Base-by-base conservation (phyloP, 352 stramenopile genomes). In the Globisporangium spiculum region DNA sequence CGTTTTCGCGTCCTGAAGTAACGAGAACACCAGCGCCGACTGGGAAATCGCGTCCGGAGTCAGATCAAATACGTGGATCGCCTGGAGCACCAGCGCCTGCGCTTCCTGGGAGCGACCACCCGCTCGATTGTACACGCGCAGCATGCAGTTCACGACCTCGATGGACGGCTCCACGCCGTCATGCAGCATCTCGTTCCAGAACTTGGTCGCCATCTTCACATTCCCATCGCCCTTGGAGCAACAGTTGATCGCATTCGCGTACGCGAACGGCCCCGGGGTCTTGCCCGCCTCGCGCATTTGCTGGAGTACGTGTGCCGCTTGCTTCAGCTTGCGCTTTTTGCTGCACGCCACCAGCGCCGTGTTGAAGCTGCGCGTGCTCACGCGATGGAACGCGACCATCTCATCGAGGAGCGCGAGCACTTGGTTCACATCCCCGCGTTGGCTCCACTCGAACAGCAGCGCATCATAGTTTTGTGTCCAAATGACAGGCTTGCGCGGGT, bases 311-410 rank as follows among this genome's bases (percentile, higher is more conserved):
- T 65, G 57, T 22, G 58, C 68, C 0, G 74, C 86, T 41, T 69
- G 67, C 1, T 71, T 67, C 63, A 92, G 32, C 65, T 86, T 70
- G 9, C 78, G 67, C 8, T 67, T 66, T 9, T 78, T 76, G 62
- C 83, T 88, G 62, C 84, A 94, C 36, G 78, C 83, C 63, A 84
- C 84, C 44, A 94, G 79, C n/a, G 70, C 83, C 18, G 86, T 86
- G 67, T 94, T 80, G 60, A 92, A 92, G 63, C 79, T 89, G 48
- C 78, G 75, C 30, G 73, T 64, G 38, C 78, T 76, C 10, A 77
- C 81, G 41, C 79, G 76, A 3, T 75, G 53, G 44, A 75, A 69
- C 20, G 34, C 54, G 34, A 80, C 65, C 77, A 94, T 88, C 8
- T 77, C 67, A 41, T 90, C 73, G 20, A 94, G 58, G 3, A 94